Percentiles rank a stretch among this genome's conserved stretches.
Evolutionary conservation across 306 rosid genomes (phyloP).

Genomic region (Trifolium dubium): DNA sequence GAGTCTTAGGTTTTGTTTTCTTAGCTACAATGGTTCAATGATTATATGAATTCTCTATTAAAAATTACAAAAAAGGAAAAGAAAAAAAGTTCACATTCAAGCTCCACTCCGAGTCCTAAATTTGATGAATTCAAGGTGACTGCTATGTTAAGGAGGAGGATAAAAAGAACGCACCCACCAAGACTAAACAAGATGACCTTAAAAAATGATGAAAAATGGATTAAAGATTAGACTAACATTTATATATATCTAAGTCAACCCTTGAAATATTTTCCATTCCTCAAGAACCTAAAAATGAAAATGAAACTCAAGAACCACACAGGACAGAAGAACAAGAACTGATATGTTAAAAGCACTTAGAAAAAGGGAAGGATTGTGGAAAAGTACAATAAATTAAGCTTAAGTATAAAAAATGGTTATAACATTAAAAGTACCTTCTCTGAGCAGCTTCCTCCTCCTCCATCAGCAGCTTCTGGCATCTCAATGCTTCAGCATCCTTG

Average conservation of each 20-base stretch:
- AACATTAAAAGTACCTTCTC: conserved; percentile 63
- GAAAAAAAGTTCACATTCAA: background rate
- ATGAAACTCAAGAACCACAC: conserved; percentile 30
- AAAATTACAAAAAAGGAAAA: background rate
- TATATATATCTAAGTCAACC: conserved; percentile 4
- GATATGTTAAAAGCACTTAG: conserved; percentile 1
- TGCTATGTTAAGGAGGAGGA: conserved; percentile 5
- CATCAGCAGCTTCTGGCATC: conserved; percentile 81
- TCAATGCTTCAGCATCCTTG: conserved; percentile 92
- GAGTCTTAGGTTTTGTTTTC: conserved; percentile 10
- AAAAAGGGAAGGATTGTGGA: background rate
- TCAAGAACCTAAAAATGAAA: conserved; percentile 28
- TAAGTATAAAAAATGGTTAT: conserved; percentile 30
- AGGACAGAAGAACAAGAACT: conserved; percentile 4
- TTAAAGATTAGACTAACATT: background rate
- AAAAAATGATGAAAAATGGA: conserved; percentile 4
- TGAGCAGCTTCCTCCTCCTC: conserved; percentile 98
- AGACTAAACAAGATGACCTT: conserved; percentile 25
- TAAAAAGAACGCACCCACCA: conserved; percentile 23
- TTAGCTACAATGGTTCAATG: background rate
- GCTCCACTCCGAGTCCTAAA: conserved; percentile 12
- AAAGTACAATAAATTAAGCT: conserved; percentile 6
- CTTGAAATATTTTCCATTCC: conserved; percentile 31
- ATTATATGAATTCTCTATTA: conserved; percentile 22
- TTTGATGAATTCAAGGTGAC: conserved; percentile 10